Conservation (phyloP, 305 asterid genomes). For the Galium porrigens region DNA sequence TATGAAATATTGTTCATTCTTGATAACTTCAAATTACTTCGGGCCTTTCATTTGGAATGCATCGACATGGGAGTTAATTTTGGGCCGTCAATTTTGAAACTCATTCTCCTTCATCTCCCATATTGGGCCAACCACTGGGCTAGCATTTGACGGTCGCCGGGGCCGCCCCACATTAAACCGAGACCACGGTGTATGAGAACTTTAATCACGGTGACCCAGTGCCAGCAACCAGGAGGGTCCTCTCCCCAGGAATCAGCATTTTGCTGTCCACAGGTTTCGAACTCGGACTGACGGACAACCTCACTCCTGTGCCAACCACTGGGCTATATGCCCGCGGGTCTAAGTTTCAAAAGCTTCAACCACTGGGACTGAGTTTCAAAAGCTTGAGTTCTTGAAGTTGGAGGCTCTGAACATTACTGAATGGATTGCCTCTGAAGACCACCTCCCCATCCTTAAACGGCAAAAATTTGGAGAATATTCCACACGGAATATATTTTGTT, state of each 20-base stretch:
- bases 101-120: no score
- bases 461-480: background rate
- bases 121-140: background rate
- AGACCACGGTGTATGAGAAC: no score
- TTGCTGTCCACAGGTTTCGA: no score
- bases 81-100: no score
- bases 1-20: background rate
- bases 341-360: background rate
- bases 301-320: no score
- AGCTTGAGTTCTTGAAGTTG: slow-evolving; percentile 3
- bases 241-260: no score
- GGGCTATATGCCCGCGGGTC: no score
- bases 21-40: background rate
- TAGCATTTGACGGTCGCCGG: no score
- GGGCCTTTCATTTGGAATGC: background rate
- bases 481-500: background rate
- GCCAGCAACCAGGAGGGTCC: no score
- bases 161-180: no score
- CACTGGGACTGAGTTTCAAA: slow-evolving; percentile 18
- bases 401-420: background rate
- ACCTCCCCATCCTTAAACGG: background rate
- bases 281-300: no score
- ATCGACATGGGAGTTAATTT: background rate
- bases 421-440: background rate
- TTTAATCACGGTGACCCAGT: no score